Evolutionary conservation across 2,329 filamentous ascomycete genomes (phyloP).

Genomic region (Sarocladiaceae sp.): DNA sequence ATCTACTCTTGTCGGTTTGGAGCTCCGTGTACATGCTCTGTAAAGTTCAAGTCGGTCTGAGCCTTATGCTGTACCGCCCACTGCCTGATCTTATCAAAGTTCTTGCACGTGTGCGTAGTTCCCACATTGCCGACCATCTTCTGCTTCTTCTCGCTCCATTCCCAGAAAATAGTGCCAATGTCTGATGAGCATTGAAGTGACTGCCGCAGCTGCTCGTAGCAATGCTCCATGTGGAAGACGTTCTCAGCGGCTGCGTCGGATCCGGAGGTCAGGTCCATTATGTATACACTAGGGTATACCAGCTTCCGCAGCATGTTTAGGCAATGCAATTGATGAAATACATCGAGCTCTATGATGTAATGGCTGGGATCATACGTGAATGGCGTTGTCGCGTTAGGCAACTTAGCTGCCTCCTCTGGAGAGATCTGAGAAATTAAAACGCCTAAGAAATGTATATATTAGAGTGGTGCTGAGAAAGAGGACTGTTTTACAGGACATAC

Average conservation of each 20-base stretch:
- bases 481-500: slow-evolving; percentile 9
- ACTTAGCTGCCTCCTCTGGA: slow-evolving; percentile 44
- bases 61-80: slow-evolving; percentile 37
- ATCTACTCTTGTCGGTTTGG: slow-evolving; percentile 10
- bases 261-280: slow-evolving; percentile 32
- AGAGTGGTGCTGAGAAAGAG: neutral
- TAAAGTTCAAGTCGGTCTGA: slow-evolving; percentile 13
- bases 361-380: slow-evolving; percentile 49
- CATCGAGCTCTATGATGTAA: slow-evolving; percentile 52
- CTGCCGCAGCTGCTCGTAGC: slow-evolving; percentile 49
- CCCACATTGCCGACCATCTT: slow-evolving; percentile 49
- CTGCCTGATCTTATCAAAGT: slow-evolving; percentile 45
- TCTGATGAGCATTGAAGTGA: slow-evolving; percentile 51
- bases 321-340: slow-evolving; percentile 49
- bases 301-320: slow-evolving; percentile 43
- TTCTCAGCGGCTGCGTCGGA: slow-evolving; percentile 38
- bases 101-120: slow-evolving; percentile 47
- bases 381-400: slow-evolving; percentile 48
- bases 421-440: slow-evolving; percentile 57
- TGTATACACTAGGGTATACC: slow-evolving; percentile 44
- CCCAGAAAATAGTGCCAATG: slow-evolving; percentile 49
- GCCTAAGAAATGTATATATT: slow-evolving; percentile 10
- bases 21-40: slow-evolving; percentile 14
- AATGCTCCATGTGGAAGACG: slow-evolving; percentile 36
- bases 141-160: slow-evolving; percentile 37